Conservation (phyloP, 1,284 basidiomycete species). For the Puccinia horiana region DNA sequence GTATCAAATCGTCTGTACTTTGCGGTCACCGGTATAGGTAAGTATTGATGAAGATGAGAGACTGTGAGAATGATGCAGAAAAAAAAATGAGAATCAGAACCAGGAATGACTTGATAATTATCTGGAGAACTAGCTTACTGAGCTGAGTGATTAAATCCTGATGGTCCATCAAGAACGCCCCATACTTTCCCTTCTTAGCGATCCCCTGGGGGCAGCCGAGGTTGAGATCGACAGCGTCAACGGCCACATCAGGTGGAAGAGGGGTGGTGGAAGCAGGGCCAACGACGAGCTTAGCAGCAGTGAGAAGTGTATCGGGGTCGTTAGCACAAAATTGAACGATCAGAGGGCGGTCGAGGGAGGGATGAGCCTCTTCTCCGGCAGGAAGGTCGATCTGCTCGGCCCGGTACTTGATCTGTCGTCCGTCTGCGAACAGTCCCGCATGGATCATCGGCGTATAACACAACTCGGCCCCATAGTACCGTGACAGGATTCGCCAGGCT, state of each 20-base stretch:
- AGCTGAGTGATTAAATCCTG: slow-evolving; percentile 81
- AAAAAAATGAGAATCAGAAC: background rate
- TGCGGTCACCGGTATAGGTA: slow-evolving; percentile 86
- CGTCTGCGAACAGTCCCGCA: slow-evolving; percentile 75
- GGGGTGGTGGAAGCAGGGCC: slow-evolving; percentile 57
- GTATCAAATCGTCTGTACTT: slow-evolving; percentile 91
- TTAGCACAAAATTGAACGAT: slow-evolving; percentile 93
- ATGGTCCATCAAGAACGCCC: slow-evolving; percentile 88
- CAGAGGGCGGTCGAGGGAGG: slow-evolving; percentile 72
- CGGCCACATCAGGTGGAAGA: slow-evolving; percentile 61
- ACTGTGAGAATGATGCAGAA: slow-evolving; percentile 63
- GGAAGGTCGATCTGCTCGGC: slow-evolving; percentile 71
- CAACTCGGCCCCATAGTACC: slow-evolving; percentile 78
- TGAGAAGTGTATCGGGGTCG: slow-evolving; percentile 74
- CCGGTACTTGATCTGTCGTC: slow-evolving; percentile 63
- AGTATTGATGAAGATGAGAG: slow-evolving; percentile 76
- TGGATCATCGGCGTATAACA: slow-evolving; percentile 98
- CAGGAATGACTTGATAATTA: background rate
- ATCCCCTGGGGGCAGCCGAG: slow-evolving; percentile 96
- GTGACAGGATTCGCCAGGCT: slow-evolving; percentile 88
- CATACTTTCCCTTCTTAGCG: slow-evolving; percentile 81
- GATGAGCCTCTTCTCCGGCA: slow-evolving; percentile 68
- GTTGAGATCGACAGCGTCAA: slow-evolving; percentile 93
- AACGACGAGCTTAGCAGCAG: slow-evolving; percentile 65
- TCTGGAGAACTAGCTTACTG: slow-evolving; percentile 62